phyloP scores from a whole-genome alignment of 768 basidiomycete species.

The Leccinum uliginosum region DNA sequence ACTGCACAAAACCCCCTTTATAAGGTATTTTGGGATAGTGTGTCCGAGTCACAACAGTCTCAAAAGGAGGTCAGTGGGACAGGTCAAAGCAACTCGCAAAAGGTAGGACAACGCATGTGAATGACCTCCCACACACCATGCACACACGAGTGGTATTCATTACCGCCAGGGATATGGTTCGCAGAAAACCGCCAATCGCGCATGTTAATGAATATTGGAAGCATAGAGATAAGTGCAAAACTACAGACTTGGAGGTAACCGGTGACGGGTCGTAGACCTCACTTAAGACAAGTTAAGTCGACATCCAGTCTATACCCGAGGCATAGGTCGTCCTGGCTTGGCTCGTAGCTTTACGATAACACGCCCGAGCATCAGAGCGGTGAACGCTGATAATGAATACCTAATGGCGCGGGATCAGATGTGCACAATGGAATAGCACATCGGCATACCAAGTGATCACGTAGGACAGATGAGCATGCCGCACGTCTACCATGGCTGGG shows the following conservation, averaged over 20 bases:
- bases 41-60: conserved; percentile 2
- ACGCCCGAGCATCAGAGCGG: conserved; percentile 75
- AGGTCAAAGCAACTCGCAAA: conserved; percentile 8
- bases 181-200: neutral
- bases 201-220: neutral
- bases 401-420: conserved; percentile 37
- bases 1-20: conserved; percentile 4
- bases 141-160: conserved; percentile 1
- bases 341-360: conserved; percentile 54
- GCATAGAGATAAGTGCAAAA: conserved; percentile 1
- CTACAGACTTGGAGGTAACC: neutral
- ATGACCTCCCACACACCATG: conserved; percentile 7
- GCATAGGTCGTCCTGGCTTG: conserved; percentile 49
- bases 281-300: neutral
- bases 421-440: neutral
- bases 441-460: conserved; percentile 82
- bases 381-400: conserved; percentile 87
- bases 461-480: conserved; percentile 94
- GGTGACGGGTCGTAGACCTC: neutral
- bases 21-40: conserved; percentile 6
- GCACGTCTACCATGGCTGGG: conserved; percentile 74
- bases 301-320: conserved; percentile 36
- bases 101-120: conserved; percentile 6
- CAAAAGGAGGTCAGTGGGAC: conserved; percentile 1
- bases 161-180: conserved; percentile 1